Evolutionary conservation across 495 filamentous ascomycete species (phyloP).

Genomic region (Podospora comata): DNA sequence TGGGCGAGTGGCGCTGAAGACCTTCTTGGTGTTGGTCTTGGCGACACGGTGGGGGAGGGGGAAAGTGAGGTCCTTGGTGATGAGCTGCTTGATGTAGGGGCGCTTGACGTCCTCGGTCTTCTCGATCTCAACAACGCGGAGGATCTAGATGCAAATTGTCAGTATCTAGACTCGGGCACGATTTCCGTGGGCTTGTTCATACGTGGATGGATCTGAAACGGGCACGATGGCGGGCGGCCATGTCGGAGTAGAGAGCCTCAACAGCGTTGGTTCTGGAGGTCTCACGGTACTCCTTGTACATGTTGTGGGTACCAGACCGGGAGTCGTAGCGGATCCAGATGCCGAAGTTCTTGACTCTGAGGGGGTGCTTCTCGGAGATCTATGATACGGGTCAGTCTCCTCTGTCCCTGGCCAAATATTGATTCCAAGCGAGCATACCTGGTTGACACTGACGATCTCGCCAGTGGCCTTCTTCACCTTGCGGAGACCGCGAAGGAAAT

Average conservation of each 20-base stretch:
- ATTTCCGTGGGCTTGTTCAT: slow-evolving; percentile 37
- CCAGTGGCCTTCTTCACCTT: slow-evolving; percentile 99
- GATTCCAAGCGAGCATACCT: slow-evolving; percentile 58
- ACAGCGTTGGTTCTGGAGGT: slow-evolving; percentile 92
- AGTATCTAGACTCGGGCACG: neutral
- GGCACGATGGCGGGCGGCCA: slow-evolving; percentile 96
- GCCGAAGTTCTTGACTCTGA: slow-evolving; percentile 99
- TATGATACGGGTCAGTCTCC: slow-evolving; percentile 35
- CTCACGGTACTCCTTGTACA: slow-evolving; percentile 99
- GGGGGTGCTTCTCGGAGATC: slow-evolving; percentile 97
- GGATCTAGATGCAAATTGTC: slow-evolving; percentile 62
- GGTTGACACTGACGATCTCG: slow-evolving; percentile 95
- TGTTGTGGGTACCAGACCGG: slow-evolving; percentile 99
- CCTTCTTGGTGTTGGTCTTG: slow-evolving; percentile 74
- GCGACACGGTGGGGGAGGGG: slow-evolving; percentile 93
- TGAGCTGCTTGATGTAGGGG: slow-evolving; percentile 98
- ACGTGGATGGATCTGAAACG: slow-evolving; percentile 98
- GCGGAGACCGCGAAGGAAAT: slow-evolving; percentile 96
- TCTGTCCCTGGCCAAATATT: slow-evolving; percentile 8
- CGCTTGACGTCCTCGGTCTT: slow-evolving; percentile 89
- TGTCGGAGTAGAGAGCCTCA: slow-evolving; percentile 97
- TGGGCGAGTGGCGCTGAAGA: slow-evolving; percentile 87
- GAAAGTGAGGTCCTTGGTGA: slow-evolving; percentile 93
- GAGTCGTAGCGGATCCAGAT: slow-evolving; percentile 99
- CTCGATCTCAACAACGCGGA: slow-evolving; percentile 95